These are phyloP conservation scores for Leccinum rimulosum DNA, from an alignment of 768 basidiomycete genomes.

Conservation along the genomic window DNA sequence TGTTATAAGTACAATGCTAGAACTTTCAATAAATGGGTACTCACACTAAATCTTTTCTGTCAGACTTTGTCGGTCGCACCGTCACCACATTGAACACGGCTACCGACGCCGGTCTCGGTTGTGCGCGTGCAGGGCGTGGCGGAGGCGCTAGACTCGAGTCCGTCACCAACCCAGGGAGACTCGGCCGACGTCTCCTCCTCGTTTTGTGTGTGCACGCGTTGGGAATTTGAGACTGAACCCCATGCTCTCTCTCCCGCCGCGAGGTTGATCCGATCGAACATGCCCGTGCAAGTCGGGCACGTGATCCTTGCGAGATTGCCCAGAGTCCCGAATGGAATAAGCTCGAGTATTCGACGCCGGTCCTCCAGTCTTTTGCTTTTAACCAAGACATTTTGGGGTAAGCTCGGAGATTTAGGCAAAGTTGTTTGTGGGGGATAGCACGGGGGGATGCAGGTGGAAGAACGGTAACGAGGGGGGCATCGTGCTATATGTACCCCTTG, in stretches of 20 bases:
- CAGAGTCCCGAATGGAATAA: conserved; percentile 36
- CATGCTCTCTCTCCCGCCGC: background rate
- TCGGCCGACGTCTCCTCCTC: conserved; percentile 5
- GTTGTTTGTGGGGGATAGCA: background rate
- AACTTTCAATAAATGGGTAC: conserved; percentile 3
- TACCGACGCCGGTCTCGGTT: conserved; percentile 16
- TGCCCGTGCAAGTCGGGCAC: conserved; percentile 2
- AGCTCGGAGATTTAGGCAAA: background rate
- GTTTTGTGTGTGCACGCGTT: background rate
- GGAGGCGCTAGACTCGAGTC: conserved; percentile 4
- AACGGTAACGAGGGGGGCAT: background rate
- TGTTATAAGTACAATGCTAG: background rate
- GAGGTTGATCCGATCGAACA: conserved; percentile 10
- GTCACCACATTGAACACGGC: conserved; percentile 1
- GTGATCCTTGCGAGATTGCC: conserved; percentile 25
- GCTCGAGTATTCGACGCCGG: conserved; percentile 33
- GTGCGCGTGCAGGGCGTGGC: background rate
- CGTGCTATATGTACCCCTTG: conserved; percentile 26
- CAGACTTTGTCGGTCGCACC: background rate
- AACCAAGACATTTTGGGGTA: conserved; percentile 29
- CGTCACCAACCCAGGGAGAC: conserved; percentile 1
- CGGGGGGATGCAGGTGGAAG: background rate
- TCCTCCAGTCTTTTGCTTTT: conserved; percentile 28
- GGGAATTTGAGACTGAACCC: background rate
- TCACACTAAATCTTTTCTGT: conserved; percentile 5